These are phyloP conservation scores for Thalassiosira pacifica DNA, from an alignment of 352 stramenopile genomes.

Conservation along the genomic window DNA sequence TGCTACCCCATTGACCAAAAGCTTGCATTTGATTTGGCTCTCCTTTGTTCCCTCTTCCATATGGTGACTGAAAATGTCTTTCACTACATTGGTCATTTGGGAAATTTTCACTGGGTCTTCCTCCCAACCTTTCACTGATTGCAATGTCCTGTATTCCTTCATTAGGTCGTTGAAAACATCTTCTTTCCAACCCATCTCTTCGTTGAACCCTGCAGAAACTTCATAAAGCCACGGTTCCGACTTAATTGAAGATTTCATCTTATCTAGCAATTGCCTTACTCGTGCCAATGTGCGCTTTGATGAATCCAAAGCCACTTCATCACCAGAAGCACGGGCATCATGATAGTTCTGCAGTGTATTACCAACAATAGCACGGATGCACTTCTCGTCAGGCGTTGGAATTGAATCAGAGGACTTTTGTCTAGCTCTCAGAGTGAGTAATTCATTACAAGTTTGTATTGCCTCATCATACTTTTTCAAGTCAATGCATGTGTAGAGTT, in stretches of 20 bases:
- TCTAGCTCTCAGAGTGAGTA: slow-evolving; percentile 74
- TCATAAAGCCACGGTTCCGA: slow-evolving; percentile 84
- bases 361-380: slow-evolving; percentile 77
- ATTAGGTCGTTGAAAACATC: slow-evolving; percentile 80
- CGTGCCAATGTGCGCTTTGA: slow-evolving; percentile 70
- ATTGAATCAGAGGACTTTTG: slow-evolving; percentile 65
- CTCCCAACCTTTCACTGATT: slow-evolving; percentile 74
- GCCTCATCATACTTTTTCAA: slow-evolving; percentile 86
- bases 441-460: slow-evolving; percentile 79
- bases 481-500: slow-evolving; percentile 86
- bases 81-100: slow-evolving; percentile 70
- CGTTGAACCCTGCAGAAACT: slow-evolving; percentile 73
- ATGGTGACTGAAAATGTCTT: slow-evolving; percentile 75
- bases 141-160: slow-evolving; percentile 82
- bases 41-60: slow-evolving; percentile 58
- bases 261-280: slow-evolving; percentile 73
- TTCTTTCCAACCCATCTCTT: slow-evolving; percentile 70
- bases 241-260: slow-evolving; percentile 61
- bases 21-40: slow-evolving; percentile 73
- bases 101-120: slow-evolving; percentile 66
- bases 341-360: slow-evolving; percentile 66
- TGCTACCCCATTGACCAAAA: slow-evolving; percentile 74
- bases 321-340: slow-evolving; percentile 29
- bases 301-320: slow-evolving; percentile 66
- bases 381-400: slow-evolving; percentile 80